phyloP scores from a whole-genome alignment of 768 basidiomycete genomes.

The Rhizopogon vesiculosus region DNA sequence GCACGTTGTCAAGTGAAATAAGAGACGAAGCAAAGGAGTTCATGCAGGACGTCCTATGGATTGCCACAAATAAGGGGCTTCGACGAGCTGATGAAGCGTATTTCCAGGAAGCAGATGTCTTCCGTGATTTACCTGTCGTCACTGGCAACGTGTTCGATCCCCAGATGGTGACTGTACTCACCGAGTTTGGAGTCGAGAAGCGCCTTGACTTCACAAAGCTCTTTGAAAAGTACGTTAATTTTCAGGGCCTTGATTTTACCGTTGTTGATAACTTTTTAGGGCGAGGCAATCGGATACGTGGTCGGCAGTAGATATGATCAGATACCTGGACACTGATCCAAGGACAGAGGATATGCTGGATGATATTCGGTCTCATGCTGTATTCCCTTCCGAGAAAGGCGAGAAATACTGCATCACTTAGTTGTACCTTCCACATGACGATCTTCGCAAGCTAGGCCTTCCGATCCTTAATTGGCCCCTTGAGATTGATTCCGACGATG shows the following conservation, averaged over 20 bases:
- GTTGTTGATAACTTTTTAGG: conserved; percentile 28
- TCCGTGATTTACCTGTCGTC: conserved; percentile 78
- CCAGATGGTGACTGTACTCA: conserved; percentile 60
- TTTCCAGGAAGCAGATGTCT: conserved; percentile 85
- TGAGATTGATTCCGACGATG: not conserved
- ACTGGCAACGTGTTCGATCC: conserved; percentile 37
- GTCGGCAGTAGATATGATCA: conserved; percentile 74
- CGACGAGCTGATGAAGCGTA: conserved; percentile 67
- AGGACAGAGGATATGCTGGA: conserved; percentile 39
- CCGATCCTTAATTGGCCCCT: conserved; percentile 75
- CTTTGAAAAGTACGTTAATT: conserved; percentile 57
- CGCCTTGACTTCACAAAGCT: conserved; percentile 85
- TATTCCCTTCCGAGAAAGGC: conserved; percentile 6
- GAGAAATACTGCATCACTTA: conserved; percentile 31
- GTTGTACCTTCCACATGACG: conserved; percentile 76
- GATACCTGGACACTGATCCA: conserved; percentile 59
- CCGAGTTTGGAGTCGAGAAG: conserved; percentile 66
- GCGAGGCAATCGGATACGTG: conserved; percentile 82
- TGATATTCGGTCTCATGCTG: not conserved
- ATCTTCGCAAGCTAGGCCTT: conserved; percentile 64
- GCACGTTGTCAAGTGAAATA: conserved; percentile 43
- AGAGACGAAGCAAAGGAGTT: conserved; percentile 44
- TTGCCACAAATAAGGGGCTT: conserved; percentile 74
- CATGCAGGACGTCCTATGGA: conserved; percentile 49
- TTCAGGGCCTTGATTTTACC: not conserved